Evolutionary conservation across 139 green algal genomes (phyloP), one percentile per base, ranked within the genome.

Genomic region (Yamagishiella unicocca): DNA sequence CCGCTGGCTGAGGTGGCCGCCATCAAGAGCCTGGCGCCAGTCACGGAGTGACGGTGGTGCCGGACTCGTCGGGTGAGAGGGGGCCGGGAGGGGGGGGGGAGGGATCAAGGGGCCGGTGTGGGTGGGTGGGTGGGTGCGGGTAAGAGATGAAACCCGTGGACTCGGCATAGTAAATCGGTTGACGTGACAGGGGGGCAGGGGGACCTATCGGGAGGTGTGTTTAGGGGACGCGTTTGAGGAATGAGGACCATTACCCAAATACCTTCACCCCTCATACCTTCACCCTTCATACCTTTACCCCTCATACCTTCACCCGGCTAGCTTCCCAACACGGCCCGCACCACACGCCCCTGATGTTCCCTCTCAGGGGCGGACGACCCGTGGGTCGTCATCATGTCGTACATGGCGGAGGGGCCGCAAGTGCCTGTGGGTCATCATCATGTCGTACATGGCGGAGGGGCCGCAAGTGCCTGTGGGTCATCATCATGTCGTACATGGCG

Each of bases 11-110:
- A 91, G 37, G 14, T 77, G 35, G 87, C 82, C 0, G 42, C 84
- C 5, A 71, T 93, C 83, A 90, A 93, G 71, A 91, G 82, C 83
- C 73, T 93, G 71, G 83, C 83, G 10, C 87, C 90, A 12, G 76
- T 93, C 27, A 78, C 87, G 53, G 85, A 89, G 50, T 53, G 24
- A 67, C 83, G 33, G 55, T 89, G 54, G 70, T 92, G 58, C 85
- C 87, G 17, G 62, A 90, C 54, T 25, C 77, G 12, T 21, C 62
- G 55, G 88, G 88, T 89, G 50, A n/a, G n/a, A n/a, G n/a, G n/a
- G n/a, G n/a, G n/a, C n/a, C n/a, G n/a, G n/a, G 35, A 81, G 31
- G 12, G 55, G 24, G 1, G 45, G 42, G 4, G 25, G 71, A n/a
- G 7, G 29, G 6, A 17, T 42, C 50, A 25, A 14, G 64, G 8